These are phyloP conservation scores for Dendrobium officinale DNA, from an alignment of 106 monocot genomes.

Conservation along the genomic window DNA sequence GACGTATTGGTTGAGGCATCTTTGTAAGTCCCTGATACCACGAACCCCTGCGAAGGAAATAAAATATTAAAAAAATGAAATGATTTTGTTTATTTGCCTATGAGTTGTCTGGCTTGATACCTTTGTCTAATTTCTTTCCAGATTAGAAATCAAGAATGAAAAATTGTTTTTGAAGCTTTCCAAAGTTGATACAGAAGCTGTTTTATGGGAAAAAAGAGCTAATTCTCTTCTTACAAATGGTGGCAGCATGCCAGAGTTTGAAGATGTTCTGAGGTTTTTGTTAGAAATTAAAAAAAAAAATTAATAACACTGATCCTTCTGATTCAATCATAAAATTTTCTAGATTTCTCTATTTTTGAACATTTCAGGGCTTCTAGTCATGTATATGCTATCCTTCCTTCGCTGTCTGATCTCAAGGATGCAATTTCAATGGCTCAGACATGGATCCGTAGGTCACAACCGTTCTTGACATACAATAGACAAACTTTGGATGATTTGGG, in stretches of 20 bases:
- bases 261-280: conserved; percentile 39
- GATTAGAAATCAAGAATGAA: conserved; percentile 46
- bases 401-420: conserved; percentile 35
- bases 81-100: conserved; percentile 3
- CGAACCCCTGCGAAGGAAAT: neutral
- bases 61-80: neutral
- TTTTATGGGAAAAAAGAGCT: conserved; percentile 62
- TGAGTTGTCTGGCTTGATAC: conserved; percentile 4
- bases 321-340: neutral
- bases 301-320: neutral
- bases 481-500: conserved; percentile 9
- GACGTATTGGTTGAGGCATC: conserved; percentile 31
- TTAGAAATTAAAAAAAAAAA: too few species aligned
- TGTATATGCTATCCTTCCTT: conserved; percentile 47
- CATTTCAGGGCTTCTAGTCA: conserved; percentile 47
- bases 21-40: conserved; percentile 16
- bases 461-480: conserved; percentile 20
- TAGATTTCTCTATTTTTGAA: conserved; percentile 5
- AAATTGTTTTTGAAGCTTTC: conserved; percentile 37
- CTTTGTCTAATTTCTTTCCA: conserved; percentile 14
- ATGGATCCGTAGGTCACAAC: conserved; percentile 56
- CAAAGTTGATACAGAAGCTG: conserved; percentile 22
- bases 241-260: conserved; percentile 42
- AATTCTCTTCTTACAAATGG: conserved; percentile 32
- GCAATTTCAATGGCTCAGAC: conserved; percentile 33